Evolutionary conservation across 2,329 filamentous ascomycete genomes (phyloP).

Genomic region (Grosmannia serpens): DNA sequence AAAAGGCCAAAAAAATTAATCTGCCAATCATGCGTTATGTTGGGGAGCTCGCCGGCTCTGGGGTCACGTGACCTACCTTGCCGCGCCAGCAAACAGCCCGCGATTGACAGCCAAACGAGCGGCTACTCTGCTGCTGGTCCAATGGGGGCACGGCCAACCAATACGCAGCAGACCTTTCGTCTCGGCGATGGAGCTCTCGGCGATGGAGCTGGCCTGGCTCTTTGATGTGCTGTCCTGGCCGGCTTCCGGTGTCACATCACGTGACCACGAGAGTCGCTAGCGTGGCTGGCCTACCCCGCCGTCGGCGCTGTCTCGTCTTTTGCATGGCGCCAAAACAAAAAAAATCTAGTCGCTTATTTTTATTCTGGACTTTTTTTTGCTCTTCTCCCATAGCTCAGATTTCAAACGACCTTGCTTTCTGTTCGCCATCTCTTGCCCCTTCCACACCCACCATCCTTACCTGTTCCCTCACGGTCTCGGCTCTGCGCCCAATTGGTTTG

Average conservation of each 20-base stretch:
- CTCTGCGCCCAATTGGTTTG: not conserved
- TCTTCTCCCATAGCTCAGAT: not conserved
- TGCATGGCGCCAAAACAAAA: constrained; percentile 1
- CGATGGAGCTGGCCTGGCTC: too few relatives aligned
- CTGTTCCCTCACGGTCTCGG: not conserved
- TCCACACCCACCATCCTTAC: not conserved
- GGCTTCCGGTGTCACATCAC: not conserved
- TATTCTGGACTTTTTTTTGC: constrained; percentile 3
- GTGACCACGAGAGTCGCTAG: not conserved
- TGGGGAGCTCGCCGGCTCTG: not conserved
- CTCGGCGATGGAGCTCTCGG: too few relatives aligned
- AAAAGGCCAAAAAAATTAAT: constrained; percentile 3
- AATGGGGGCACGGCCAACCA: too few relatives aligned
- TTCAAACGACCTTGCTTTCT: not conserved
- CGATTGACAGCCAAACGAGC: not conserved
- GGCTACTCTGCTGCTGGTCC: not conserved
- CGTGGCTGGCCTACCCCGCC: not conserved
- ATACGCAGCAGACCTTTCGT: too few relatives aligned
- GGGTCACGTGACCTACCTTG: constrained; percentile 4
- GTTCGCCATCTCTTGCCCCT: not conserved
- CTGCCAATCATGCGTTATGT: constrained; percentile 4
- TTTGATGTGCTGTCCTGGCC: not conserved
- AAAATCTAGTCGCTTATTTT: constrained; percentile 6
- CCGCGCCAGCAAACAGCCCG: not conserved
- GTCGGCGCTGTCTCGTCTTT: not conserved